phyloP scores from a whole-genome alignment of 2,329 filamentous ascomycete species.

The Colletotrichum phormii region DNA sequence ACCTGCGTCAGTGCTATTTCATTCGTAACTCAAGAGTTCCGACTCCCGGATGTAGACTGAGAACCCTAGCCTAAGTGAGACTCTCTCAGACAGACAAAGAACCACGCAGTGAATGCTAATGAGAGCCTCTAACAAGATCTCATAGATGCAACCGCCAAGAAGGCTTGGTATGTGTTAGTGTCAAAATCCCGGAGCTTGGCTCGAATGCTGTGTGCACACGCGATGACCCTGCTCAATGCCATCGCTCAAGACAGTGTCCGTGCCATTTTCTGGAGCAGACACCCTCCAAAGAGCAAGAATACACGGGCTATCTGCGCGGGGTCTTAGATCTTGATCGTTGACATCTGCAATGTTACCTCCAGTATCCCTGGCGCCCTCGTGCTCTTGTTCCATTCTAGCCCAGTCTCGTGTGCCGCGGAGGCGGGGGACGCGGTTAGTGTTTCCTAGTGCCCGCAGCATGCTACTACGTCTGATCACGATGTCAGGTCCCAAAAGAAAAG shows the following conservation, averaged over 20 bases:
- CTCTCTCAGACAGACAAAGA: background rate
- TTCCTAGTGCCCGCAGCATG: constrained; percentile 3
- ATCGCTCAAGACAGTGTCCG: background rate
- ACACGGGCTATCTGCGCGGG: constrained; percentile 2
- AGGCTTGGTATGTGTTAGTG: background rate
- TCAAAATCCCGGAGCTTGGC: background rate
- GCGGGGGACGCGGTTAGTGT: constrained; percentile 9
- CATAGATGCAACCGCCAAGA: background rate
- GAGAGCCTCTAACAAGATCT: background rate
- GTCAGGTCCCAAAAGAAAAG: too few relatives aligned
- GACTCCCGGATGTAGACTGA: background rate
- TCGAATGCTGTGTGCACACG: background rate
- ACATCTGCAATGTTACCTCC: background rate
- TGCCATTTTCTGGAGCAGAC: background rate
- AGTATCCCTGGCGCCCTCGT: constrained; percentile 9
- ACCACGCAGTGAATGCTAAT: background rate
- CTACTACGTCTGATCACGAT: background rate
- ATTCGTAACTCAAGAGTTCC: background rate
- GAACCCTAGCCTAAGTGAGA: background rate
- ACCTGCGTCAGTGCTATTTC: background rate
- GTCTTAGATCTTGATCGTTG: background rate
- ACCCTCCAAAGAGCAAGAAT: background rate
- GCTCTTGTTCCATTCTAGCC: background rate
- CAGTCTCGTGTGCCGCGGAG: background rate
- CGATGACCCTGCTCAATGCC: background rate